Evolutionary conservation across 1,284 basidiomycete species (phyloP), one percentile per base, ranked within the genome.

Genomic region (Boletus semigastroideus): DNA sequence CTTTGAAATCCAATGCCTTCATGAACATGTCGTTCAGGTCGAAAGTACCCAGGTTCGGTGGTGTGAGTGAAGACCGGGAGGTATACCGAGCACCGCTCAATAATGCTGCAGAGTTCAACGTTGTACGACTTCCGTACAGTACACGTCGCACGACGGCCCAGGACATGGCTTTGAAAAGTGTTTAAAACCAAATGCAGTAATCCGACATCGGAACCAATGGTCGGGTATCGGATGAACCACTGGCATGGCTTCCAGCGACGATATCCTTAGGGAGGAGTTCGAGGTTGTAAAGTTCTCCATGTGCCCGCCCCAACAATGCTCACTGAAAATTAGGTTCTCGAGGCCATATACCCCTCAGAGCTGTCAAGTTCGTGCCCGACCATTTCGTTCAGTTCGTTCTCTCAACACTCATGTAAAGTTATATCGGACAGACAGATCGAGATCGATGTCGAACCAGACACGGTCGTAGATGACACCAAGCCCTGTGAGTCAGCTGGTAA

Each of bases 261-360:
- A 19, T 46, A 80, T 87, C 59, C 72, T 90, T 44, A 71, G 79
- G 48, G 94, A 96, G 73, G 94, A 97, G 72, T 85, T 94, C 61
- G 94, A 97, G 83, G 94, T 94, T 62, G 52, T 51, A 61, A 52
- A 42, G 28, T 55, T 48, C 46, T 46, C 52, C 31, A 39, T 46
- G 48, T 48, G 44, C 49, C 27, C 37, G 28, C 14, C 25, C n/a
- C 38, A 25, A 34, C 31, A 34, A 48, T 49, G 37, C 60, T 61
- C 48, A 60, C 31, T 33, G 39, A 50, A 33, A 44, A 45, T 48
- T 66, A 96, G 90, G 94, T 97, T 25, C 83, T 98, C 60, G 94
- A 96, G 75, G 89, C 92, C 20, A 98, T 98, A 70, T 98, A 96
- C 72, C 89, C 94, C 10, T 87, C 92, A 62, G 95, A 98, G 72